Evolutionary conservation across 1,284 basidiomycete species (phyloP), one percentile per base, ranked within the genome.

Genomic region (Leccinum griseonigrum): DNA sequence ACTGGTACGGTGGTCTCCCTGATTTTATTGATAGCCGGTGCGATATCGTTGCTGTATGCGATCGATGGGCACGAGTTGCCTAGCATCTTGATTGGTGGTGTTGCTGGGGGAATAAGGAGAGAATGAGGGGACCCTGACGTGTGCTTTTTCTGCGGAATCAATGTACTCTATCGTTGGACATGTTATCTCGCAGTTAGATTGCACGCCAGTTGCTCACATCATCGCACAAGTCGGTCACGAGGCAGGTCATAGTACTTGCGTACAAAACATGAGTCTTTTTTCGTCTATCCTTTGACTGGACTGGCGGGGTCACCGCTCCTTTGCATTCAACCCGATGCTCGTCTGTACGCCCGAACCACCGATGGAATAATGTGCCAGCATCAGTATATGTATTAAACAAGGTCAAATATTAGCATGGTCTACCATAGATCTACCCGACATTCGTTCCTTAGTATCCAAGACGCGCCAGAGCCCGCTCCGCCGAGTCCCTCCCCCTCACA

Each of bases 51-150:
- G 28, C 79, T 94, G 13, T 86, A 82, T 59, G 79, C 76, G 9
- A 79, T 91, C 51, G 89, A 87, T 31, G 76, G 75, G 48, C 77
- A 85, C 65, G 79, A 85, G 64, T 75, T 93, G 61, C 91, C 91
- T 4, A 88, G 86, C 66, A 89, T 87, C 9, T 74, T 94, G 50
- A 80, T 85, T 28, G 86, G 86, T 18, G 85, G 85, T 56, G 82
- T 83, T 57, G 75, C 81, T 31, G 76, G 77, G 57, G 77, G 74
- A 13, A 59, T 73, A 54, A 85, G 82, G 73, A 85, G 76, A 72
- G 87, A 88, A 13, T 75, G 57, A 72, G 22, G 13, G 28, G 26
- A 18, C 16, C 8, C 18, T 4, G 28, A 26, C 43, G 9, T 55
- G 29, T 51, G 2, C 22, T 52, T 46, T 32, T 14, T 11, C 5